Conservation (phyloP, 75 land plant genomes). For the Sequoia sempervirens region DNA sequence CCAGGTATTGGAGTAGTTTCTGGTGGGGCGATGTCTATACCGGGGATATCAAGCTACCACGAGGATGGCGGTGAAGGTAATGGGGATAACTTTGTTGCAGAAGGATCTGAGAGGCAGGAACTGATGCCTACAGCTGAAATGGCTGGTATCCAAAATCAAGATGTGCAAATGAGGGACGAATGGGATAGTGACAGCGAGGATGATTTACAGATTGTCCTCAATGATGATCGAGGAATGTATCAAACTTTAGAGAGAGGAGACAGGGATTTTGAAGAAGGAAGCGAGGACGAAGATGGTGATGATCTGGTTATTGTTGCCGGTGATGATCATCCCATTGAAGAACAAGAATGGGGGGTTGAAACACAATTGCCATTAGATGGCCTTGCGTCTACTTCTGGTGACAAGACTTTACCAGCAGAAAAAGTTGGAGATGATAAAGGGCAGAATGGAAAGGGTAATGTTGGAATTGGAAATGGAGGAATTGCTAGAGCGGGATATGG, state of each 20-base stretch:
- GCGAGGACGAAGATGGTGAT: conserved; percentile 81
- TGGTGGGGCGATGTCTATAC: conserved; percentile 12
- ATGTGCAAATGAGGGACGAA: conserved; percentile 29
- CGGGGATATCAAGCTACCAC: not conserved
- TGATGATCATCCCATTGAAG: conserved; percentile 40
- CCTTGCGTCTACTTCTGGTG: conserved; percentile 17
- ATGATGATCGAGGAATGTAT: conserved; percentile 33
- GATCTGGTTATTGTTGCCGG: conserved; percentile 73
- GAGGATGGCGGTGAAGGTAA: conserved; percentile 16
- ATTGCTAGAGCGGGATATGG: conserved; percentile 37
- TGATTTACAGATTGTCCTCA: conserved; percentile 88
- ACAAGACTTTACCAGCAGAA: conserved; percentile 22
- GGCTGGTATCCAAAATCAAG: conserved; percentile 5
- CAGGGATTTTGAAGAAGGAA: conserved; percentile 37
- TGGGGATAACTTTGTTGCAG: conserved; percentile 3
- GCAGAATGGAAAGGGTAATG: conserved; percentile 36
- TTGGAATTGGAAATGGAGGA: conserved; percentile 18
- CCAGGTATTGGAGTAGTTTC: conserved; percentile 27
- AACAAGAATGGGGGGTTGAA: conserved; percentile 66
- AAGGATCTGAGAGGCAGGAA: conserved; percentile 9
- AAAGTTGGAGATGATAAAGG: conserved; percentile 46
- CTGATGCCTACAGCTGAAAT: conserved; percentile 4
- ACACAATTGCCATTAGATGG: conserved; percentile 17
- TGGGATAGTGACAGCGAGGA: conserved; percentile 97
- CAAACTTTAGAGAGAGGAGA: conserved; percentile 16